These are phyloP conservation scores for Paulownia fortunei DNA, from an alignment of 257 asterid species.

Conservation along the genomic window DNA sequence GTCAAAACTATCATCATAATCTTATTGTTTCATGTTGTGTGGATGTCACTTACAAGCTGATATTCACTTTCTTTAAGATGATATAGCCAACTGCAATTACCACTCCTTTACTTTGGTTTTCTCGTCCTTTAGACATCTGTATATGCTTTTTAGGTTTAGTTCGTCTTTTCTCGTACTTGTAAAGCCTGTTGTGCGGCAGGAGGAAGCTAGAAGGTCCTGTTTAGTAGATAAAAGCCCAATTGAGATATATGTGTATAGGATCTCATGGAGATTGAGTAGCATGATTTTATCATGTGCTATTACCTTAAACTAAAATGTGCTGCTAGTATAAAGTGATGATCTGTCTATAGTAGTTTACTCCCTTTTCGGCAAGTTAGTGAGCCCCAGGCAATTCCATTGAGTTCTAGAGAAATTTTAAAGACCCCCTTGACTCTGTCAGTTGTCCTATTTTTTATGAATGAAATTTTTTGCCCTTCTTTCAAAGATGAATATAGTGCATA, in stretches of 20 bases:
- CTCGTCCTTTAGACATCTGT: background rate
- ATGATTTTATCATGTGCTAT: too few species aligned
- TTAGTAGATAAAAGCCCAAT: background rate
- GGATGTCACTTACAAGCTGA: slow-evolving; percentile 10
- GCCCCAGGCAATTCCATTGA: background rate
- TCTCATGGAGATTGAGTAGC: too few species aligned
- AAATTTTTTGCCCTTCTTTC: background rate
- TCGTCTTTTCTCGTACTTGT: background rate
- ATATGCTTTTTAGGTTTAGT: background rate
- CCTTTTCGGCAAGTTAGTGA: too few species aligned
- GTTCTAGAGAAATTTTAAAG: background rate
- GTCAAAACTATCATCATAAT: slow-evolving; percentile 9
- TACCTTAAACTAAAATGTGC: too few species aligned
- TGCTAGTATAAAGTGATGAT: too few species aligned
- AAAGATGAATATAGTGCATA: background rate
- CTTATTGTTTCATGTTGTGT: background rate
- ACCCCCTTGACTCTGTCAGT: background rate
- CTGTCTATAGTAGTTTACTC: background rate
- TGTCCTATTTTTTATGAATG: background rate
- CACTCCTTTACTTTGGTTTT: too few species aligned
- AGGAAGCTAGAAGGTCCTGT: background rate
- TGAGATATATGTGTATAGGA: background rate
- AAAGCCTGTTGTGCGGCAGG: background rate
- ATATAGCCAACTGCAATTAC: background rate
- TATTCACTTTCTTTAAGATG: background rate